phyloP scores from a whole-genome alignment of 2,329 filamentous ascomycete genomes.

The Cladosporium sp. region DNA sequence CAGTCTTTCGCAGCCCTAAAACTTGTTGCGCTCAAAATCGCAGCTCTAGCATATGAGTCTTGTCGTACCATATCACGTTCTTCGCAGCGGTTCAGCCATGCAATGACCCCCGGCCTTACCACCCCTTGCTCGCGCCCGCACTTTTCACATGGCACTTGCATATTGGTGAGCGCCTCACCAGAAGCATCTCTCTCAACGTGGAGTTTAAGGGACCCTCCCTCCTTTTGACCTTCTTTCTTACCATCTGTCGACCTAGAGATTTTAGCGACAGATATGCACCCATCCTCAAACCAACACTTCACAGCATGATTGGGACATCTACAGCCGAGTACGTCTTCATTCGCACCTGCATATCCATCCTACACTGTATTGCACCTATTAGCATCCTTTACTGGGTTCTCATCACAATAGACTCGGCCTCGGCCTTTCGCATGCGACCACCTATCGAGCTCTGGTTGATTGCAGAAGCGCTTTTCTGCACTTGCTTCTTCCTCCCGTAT shows the following conservation, averaged over 20 bases:
- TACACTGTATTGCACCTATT: conserved; percentile 16
- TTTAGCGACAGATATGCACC: neutral
- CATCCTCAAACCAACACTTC: neutral
- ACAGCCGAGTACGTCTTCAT: conserved; percentile 15
- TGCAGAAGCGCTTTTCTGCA: conserved; percentile 51
- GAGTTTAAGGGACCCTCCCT: neutral
- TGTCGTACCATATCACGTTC: too few relatives aligned
- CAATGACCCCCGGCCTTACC: neutral
- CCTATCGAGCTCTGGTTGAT: conserved; percentile 16
- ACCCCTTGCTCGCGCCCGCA: neutral
- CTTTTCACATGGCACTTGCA: neutral
- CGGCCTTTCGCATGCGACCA: neutral
- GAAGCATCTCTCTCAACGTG: neutral
- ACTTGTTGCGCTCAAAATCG: too few relatives aligned
- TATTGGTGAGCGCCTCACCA: neutral
- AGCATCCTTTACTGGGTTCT: conserved; percentile 11
- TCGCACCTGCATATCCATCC: conserved; percentile 14
- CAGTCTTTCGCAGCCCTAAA: too few relatives aligned
- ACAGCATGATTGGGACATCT: neutral
- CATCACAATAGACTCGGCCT: neutral
- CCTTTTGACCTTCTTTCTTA: neutral
- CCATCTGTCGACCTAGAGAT: neutral
- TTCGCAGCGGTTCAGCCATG: too few relatives aligned
- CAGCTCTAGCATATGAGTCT: too few relatives aligned
- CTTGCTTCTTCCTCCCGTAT: conserved; percentile 51